A percentile compares a stretch with the other conserved stretches of the same genome.
Evolutionary conservation across 257 asterid genomes (phyloP).

Genomic region (Solanum clarkiae): DNA sequence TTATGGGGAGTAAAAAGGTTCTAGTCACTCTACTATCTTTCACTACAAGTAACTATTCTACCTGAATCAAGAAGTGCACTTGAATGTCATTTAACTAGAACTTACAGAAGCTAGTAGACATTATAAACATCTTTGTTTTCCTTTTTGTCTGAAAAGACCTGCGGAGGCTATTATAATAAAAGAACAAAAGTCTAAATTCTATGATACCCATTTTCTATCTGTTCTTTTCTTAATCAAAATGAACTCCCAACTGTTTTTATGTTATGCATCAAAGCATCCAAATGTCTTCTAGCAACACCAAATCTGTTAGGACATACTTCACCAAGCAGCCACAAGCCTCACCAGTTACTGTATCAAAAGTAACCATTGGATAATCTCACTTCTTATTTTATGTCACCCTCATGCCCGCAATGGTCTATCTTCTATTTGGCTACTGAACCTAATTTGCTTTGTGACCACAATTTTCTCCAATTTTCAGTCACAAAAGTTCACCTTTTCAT

Average conservation of each 20-base stretch:
- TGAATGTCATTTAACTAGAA: not conserved
- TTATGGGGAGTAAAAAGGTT: not conserved
- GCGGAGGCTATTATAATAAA: not conserved
- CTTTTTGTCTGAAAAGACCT: not conserved
- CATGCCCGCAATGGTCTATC: not conserved
- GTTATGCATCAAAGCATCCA: not conserved
- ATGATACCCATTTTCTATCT: not conserved
- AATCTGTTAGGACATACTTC: not conserved
- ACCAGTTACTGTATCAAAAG: not conserved
- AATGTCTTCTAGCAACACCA: not conserved
- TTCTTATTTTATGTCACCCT: not conserved
- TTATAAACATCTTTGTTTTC: not conserved
- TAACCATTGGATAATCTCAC: not conserved
- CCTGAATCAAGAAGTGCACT: not conserved
- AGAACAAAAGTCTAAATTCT: not conserved
- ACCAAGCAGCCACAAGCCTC: not conserved
- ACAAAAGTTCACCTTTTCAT: not conserved
- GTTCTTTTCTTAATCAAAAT: not conserved
- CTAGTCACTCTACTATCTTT: not conserved
- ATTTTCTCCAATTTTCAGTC: not conserved
- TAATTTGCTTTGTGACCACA: not conserved
- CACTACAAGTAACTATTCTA: not conserved
- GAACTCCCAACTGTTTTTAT: not conserved
- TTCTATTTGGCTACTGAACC: not conserved
- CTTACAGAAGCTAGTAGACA: not conserved